Evolutionary conservation across 2,329 filamentous ascomycete genomes (phyloP).

Genomic region (Aureobasidium leucospermi): DNA sequence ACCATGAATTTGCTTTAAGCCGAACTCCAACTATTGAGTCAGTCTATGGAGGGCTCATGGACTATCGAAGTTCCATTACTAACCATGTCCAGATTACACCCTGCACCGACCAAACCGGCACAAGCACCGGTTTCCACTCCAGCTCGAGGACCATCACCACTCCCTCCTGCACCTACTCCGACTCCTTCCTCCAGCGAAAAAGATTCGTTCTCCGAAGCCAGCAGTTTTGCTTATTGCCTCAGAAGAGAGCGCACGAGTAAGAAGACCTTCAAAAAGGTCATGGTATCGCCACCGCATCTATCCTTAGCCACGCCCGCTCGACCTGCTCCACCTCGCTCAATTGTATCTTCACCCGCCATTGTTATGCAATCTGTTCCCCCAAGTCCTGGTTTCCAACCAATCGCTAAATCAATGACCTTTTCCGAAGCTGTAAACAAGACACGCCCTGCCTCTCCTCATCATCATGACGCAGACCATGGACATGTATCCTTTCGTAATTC

Average conservation of each 20-base stretch:
- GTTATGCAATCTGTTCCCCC: slow-evolving; percentile 8
- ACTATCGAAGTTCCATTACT: background rate
- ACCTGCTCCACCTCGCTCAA: background rate
- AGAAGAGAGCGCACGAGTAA: background rate
- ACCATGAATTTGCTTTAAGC: background rate
- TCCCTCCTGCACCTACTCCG: background rate
- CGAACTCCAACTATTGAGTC: background rate
- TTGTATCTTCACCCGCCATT: slow-evolving; percentile 6
- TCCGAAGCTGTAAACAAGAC: background rate
- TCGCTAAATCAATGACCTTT: slow-evolving; percentile 2
- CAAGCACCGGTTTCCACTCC: too few relatives aligned
- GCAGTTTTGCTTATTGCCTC: slow-evolving; percentile 6
- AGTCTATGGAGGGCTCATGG: background rate
- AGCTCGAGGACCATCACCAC: background rate
- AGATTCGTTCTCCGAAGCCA: slow-evolving; percentile 3
- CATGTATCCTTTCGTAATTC: background rate
- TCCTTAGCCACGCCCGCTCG: background rate
- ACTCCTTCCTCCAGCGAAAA: background rate
- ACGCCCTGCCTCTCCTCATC: background rate
- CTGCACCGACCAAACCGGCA: background rate
- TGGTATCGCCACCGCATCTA: slow-evolving; percentile 5
- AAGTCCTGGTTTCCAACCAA: background rate
- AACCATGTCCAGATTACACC: background rate
- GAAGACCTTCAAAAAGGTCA: slow-evolving; percentile 4
- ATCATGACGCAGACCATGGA: background rate